A percentile compares a stretch with the other conserved stretches of the same genome.
phyloP scores from a whole-genome alignment of 2,329 filamentous ascomycete genomes.

The Apiospora arundinis region DNA sequence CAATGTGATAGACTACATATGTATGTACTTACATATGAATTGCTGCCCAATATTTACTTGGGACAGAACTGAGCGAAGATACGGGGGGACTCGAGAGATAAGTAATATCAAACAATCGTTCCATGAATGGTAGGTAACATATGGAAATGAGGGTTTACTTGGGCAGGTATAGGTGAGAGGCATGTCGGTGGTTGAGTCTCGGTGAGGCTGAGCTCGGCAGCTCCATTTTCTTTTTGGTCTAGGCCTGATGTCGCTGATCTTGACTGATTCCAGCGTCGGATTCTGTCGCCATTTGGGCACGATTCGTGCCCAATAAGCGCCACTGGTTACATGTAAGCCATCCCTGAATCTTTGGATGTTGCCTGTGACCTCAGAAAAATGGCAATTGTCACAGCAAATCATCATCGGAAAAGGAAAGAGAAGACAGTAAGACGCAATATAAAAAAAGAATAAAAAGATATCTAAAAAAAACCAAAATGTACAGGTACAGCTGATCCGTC shows the following conservation, averaged over 20 bases:
- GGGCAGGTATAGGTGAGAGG: not conserved
- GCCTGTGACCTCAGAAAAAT: not conserved
- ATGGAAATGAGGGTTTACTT: not conserved
- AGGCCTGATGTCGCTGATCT: conserved; percentile 17
- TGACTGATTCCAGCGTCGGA: conserved; percentile 11
- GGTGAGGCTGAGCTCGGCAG: conserved; percentile 7
- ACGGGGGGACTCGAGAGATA: not conserved
- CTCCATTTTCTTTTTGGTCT: conserved; percentile 16
- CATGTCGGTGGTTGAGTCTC: not conserved
- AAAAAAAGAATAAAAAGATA: not conserved
- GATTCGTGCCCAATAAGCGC: conserved; percentile 27
- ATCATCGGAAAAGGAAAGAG: conserved; percentile 1
- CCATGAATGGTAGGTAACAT: not conserved
- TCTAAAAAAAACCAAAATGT: conserved; percentile 13
- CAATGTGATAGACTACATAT: not conserved
- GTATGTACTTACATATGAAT: not conserved
- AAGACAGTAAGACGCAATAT: not conserved
- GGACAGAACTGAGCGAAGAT: not conserved
- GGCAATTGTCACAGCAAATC: not conserved
- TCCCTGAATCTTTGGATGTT: not conserved
- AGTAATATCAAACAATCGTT: not conserved
- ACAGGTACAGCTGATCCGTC: conserved; percentile 11
- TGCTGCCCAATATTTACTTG: conserved; percentile 6
- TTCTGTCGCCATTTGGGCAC: conserved; percentile 23
- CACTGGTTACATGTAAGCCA: conserved; percentile 11